Percentiles rank a stretch among this genome's conserved stretches.
Evolutionary conservation across 306 rosid species (phyloP).

Genomic region (Herpetospermum pedunculosum): DNA sequence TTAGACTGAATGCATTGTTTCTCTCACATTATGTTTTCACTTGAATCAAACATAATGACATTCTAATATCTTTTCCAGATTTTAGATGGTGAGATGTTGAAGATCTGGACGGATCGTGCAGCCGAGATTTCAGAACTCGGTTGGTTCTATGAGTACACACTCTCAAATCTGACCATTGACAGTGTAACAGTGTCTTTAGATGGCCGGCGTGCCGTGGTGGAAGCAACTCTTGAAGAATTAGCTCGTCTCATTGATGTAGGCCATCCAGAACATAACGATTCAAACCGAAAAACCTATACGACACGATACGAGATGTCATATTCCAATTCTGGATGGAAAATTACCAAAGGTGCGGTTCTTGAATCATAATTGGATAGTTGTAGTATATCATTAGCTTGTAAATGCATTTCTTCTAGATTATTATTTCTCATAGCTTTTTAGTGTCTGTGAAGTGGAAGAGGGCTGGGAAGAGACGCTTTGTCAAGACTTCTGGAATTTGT

Average conservation of each 20-base stretch:
- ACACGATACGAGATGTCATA: conserved; percentile 73
- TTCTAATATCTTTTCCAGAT: conserved; percentile 25
- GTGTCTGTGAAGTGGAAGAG: conserved; percentile 1
- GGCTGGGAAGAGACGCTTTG: background rate
- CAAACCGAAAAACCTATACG: conserved; percentile 69
- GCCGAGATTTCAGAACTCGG: conserved; percentile 72
- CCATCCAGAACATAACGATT: conserved; percentile 57
- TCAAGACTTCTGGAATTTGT: background rate
- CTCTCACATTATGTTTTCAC: background rate
- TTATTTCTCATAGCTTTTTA: background rate
- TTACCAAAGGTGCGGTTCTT: conserved; percentile 83
- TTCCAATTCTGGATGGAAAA: conserved; percentile 73
- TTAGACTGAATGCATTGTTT: background rate
- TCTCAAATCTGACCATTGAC: conserved; percentile 63
- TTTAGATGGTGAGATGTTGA: conserved; percentile 92
- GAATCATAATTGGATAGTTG: conserved; percentile 33
- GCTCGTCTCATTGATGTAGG: conserved; percentile 51
- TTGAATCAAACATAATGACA: background rate
- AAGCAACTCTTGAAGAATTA: conserved; percentile 74
- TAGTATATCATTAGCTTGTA: conserved; percentile 14
- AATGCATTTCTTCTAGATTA: conserved; percentile 12
- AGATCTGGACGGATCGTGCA: conserved; percentile 89
- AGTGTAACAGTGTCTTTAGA: conserved; percentile 70
- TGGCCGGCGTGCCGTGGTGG: conserved; percentile 77
- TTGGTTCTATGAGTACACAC: conserved; percentile 69